Evolutionary conservation across 371 early-diverging fungal species (phyloP).

Genomic region (Funneliformis caledonium): DNA sequence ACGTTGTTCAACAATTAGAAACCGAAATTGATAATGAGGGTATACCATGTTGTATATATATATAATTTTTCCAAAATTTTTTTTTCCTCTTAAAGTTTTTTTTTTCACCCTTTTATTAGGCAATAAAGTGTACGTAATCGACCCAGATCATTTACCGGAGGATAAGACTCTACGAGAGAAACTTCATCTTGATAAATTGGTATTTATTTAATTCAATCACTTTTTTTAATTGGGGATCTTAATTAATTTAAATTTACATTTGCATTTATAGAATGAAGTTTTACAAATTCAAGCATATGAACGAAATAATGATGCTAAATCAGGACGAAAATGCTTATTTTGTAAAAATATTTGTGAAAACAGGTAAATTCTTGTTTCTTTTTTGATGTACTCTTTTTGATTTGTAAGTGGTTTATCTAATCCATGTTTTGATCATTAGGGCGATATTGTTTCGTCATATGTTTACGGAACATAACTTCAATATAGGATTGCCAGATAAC

Average conservation of each 20-base stretch:
- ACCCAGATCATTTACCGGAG: constrained; percentile 59
- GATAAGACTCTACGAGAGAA: constrained; percentile 75
- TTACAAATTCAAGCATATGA: constrained; percentile 80
- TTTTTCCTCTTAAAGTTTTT: constrained; percentile 6
- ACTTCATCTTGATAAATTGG: constrained; percentile 78
- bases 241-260: not conserved
- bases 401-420: not conserved
- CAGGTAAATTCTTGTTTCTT: constrained; percentile 47
- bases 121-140: constrained; percentile 60
- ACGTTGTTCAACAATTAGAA: constrained; percentile 30
- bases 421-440: constrained; percentile 45
- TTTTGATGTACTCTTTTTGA: not conserved
- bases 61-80: not conserved
- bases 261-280: constrained; percentile 63
- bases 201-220: constrained; percentile 38
- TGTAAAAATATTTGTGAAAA: constrained; percentile 80
- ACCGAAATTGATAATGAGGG: constrained; percentile 33
- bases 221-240: not conserved
- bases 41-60: constrained; percentile 39
- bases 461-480: constrained; percentile 91
- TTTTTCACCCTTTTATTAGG: constrained; percentile 6
- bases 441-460: constrained; percentile 82
- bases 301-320: constrained; percentile 69
- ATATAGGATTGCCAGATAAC: constrained; percentile 93
- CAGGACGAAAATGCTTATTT: constrained; percentile 87